phyloP scores from a whole-genome alignment of 306 rosid genomes.

The Rosa persica region DNA sequence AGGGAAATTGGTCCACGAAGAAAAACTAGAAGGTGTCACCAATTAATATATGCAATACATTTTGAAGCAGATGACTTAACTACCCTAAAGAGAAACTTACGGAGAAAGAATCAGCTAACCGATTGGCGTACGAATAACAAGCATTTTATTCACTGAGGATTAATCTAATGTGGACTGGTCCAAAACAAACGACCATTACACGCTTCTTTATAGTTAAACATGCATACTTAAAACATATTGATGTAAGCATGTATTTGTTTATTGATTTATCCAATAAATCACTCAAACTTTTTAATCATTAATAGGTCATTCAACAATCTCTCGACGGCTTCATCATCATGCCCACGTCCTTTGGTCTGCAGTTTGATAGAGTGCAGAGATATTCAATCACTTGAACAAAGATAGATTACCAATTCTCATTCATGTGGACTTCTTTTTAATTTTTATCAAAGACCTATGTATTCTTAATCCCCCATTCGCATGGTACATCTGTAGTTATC shows the following conservation, averaged over 20 bases:
- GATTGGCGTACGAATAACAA: background rate
- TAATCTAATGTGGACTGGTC: background rate
- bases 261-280: background rate
- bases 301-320: constrained; percentile 30
- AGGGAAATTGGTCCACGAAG: too few relatives aligned
- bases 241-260: background rate
- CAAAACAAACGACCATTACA: background rate
- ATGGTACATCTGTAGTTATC: too few relatives aligned
- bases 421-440: background rate
- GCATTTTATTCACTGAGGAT: background rate
- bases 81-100: background rate
- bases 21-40: too few relatives aligned
- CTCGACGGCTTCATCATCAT: constrained; percentile 23
- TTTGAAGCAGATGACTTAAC: background rate
- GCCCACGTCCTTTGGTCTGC: constrained; percentile 25
- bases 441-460: background rate
- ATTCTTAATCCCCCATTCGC: background rate
- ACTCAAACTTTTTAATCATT: constrained; percentile 41
- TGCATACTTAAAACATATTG: background rate
- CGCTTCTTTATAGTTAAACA: background rate
- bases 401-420: background rate
- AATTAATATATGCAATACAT: background rate
- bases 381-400: background rate
- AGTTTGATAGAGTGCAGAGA: background rate
- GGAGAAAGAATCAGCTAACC: background rate